phyloP scores from a whole-genome alignment of 352 stramenopile genomes.

The Phytophthora hibernalis region DNA sequence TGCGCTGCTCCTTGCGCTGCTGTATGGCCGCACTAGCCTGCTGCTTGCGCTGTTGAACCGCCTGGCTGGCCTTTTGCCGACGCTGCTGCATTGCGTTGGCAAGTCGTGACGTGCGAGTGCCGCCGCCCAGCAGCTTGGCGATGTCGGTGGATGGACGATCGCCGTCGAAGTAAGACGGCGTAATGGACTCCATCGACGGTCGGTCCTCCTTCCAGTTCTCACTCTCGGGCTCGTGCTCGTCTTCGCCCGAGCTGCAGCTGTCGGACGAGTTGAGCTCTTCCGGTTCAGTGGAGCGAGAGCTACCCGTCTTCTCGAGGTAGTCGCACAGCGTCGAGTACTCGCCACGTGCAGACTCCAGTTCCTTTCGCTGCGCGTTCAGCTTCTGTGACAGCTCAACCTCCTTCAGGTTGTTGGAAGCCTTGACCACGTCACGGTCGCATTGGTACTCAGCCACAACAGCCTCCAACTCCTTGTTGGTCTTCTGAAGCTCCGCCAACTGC shows the following conservation, averaged over 20 bases:
- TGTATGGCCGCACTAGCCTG: constrained; percentile 32
- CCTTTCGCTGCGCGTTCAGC: constrained; percentile 54
- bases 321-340: constrained; percentile 62
- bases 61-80: constrained; percentile 40
- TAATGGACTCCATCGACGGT: constrained; percentile 32
- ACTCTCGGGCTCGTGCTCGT: constrained; percentile 33
- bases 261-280: constrained; percentile 55
- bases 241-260: constrained; percentile 39
- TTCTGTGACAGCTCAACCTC: constrained; percentile 67
- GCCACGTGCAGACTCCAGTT: constrained; percentile 45
- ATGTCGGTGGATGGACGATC: constrained; percentile 60
- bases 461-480: constrained; percentile 67
- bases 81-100: constrained; percentile 42
- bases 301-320: constrained; percentile 57
- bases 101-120: constrained; percentile 38
- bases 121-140: constrained; percentile 41
- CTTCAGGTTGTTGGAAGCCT: constrained; percentile 63
- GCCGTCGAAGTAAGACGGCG: constrained; percentile 44
- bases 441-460: constrained; percentile 62
- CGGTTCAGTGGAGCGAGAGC: constrained; percentile 53
- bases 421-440: constrained; percentile 60
- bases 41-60: constrained; percentile 43
- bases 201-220: constrained; percentile 43
- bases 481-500: constrained; percentile 67
- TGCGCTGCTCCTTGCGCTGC: constrained; percentile 35